Conservation (phyloP, 106 monocot genomes). For the Acorus gramineus region DNA sequence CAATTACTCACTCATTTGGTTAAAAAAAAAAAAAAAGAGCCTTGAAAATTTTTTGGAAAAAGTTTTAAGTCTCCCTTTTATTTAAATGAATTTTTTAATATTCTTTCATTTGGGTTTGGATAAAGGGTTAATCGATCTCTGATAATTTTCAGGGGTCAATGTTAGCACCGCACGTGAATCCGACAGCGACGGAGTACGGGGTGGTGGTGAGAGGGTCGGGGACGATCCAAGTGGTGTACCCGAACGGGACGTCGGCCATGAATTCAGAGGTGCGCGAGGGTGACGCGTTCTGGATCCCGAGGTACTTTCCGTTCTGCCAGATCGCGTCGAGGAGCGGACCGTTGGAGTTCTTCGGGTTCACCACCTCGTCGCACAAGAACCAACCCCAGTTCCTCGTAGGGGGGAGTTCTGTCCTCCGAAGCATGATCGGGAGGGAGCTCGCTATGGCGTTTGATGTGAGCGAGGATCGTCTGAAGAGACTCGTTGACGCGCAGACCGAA, state of each 20-base stretch:
- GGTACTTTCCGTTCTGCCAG: conserved; percentile 84
- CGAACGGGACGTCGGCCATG: conserved; percentile 83
- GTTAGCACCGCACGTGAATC: conserved; percentile 85
- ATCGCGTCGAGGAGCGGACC: conserved; percentile 52
- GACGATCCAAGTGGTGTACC: conserved; percentile 56
- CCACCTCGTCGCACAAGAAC: conserved; percentile 60
- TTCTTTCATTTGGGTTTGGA: no score
- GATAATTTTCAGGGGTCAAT: conserved; percentile 51
- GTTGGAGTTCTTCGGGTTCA: conserved; percentile 80
- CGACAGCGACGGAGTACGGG: conserved; percentile 71
- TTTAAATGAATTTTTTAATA: no score
- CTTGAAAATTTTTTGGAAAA: no score
- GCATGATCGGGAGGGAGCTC: conserved; percentile 65
- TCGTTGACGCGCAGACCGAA: conserved; percentile 48
- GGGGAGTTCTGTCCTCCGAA: conserved; percentile 37
- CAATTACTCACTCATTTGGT: no score
- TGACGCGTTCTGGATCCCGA: conserved; percentile 77
- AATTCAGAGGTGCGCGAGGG: conserved; percentile 51
- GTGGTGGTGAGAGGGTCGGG: conserved; percentile 54
- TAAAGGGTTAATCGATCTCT: no score
- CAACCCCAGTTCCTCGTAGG: conserved; percentile 75
- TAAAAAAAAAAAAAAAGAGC: no score
- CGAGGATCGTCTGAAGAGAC: conserved; percentile 33
- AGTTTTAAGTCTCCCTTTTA: no score
- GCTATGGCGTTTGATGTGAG: conserved; percentile 53